phyloP scores from a whole-genome alignment of 768 basidiomycete species.

The Lactarius sanguifluus region DNA sequence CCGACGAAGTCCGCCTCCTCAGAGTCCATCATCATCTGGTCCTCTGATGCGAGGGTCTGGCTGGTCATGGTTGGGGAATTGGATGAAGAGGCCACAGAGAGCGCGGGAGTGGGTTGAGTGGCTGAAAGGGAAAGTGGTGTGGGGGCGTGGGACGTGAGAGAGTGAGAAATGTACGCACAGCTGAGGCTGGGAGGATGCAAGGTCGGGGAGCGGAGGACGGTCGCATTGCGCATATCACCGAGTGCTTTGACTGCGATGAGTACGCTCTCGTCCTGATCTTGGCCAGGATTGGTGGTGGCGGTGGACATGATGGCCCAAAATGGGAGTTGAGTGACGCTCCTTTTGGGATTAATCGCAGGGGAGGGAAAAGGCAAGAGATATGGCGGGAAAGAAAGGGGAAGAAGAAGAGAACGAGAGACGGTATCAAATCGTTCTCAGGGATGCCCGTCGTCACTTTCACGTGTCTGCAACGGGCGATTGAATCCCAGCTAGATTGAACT shows the following conservation, averaged over 20 bases:
- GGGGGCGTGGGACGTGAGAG: not conserved
- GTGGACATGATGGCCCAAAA: constrained; percentile 16
- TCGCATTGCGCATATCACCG: constrained; percentile 63
- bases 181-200: constrained; percentile 30
- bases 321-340: not conserved
- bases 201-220: constrained; percentile 5
- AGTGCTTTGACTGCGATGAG: constrained; percentile 76
- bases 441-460: constrained; percentile 20
- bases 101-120: constrained; percentile 39
- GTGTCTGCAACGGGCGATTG: constrained; percentile 4
- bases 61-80: constrained; percentile 37
- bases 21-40: constrained; percentile 32
- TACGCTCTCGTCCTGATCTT: constrained; percentile 70
- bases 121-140: constrained; percentile 29
- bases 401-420: not conserved
- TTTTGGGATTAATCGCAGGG: not conserved
- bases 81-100: constrained; percentile 36
- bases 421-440: not conserved
- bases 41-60: constrained; percentile 29
- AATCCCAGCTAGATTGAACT: not conserved
- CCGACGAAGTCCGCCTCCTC: constrained; percentile 45
- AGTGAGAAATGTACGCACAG: constrained; percentile 30
- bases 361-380: not conserved
- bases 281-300: constrained; percentile 19
- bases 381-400: not conserved